Evolutionary conservation across 2,329 filamentous ascomycete species (phyloP), one percentile per base, ranked within the genome.

Genomic region (Trichoderma cornu-damae): DNA sequence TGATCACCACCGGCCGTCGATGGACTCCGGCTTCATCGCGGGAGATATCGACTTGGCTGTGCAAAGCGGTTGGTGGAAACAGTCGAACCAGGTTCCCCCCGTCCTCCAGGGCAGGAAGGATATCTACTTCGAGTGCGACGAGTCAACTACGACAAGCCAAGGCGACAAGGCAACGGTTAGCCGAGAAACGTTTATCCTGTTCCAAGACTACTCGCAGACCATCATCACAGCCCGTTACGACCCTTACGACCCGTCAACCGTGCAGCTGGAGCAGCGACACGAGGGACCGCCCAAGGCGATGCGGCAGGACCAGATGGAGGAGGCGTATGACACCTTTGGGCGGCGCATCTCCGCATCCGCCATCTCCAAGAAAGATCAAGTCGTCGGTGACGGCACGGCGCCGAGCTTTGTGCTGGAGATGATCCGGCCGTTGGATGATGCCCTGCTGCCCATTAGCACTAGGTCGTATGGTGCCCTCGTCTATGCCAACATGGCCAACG

Each of bases 181-280:
- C 6, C 92, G 92, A 63, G 85, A 92, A 59, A 80, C 96, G 40
- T 94, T 88, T 65, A 78, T 97, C n/a, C 75, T 99, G 7, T 99
- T 90, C 75, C 86, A 91, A 66, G 94, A 99, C 73, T 99, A 99
- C 72, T 96, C 92, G 16, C 94, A 97, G 70, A 97, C 93, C 0
- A 80, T 95, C 62, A 82, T 99, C 66, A 90, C 87, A 0, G 88
- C 86, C 16, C 85, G 81, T 50, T 97, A 88, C 70, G 89, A 96
- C 69, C 77, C 86, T 1, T 82, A 85, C 53, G 85, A 96, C 67
- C 81, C 88, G 3, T 77, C 82, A 2, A 86, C 93, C 66, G 87
- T 86, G 9, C 77, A 83, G 32, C 72, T 97, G 6, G 89, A 95
- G 66, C 94, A 99, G 72, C 85, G 86, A 43, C 93, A 97, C 66